Evolutionary conservation across 306 rosid species (phyloP), one percentile per base, ranked within the genome.

Genomic region (Gynostemma pentaphyllum): DNA sequence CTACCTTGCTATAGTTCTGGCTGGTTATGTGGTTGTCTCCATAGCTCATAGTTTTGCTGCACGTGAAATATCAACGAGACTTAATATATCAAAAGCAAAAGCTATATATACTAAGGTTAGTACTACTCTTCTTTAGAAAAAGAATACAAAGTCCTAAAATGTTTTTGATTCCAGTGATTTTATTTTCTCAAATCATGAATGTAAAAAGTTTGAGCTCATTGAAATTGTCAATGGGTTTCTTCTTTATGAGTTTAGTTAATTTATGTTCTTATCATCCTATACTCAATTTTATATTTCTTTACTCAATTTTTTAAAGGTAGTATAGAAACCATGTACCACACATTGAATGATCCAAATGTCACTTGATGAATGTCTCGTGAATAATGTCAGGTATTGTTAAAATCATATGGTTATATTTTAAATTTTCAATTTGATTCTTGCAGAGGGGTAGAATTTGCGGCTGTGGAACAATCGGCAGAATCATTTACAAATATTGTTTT

Each of bases 31-130:
- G 45, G 94, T 88, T 68, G 99, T 92, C 64, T 92, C 96, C 15
- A 88, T 92, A 50, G 99, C 99, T 69, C 95, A 92, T 81, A 92
- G 99, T 81, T 92, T 92, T 73, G 95, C 95, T 65, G 79, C 95
- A 10, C 70, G 59, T 70, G 99, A 92, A 84, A 92, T 92, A 79
- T 88, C 96, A 67, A 69, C 81, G 54, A 86, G 99, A 72, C 83
- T 92, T 30, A 81, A 72, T 57, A 80, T 92, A 79, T 88, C 96
- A 29, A 78, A 84, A 37, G 85, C 99, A 76, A 88, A 86, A 84
- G 82, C 72, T 81, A 81, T 92, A 72, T 88, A 86, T 80, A 92
- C 99, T 45, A 96, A 92, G 95, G 98, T 88, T 34, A 48, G 18
- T 57, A 59, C 62, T 21, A 30, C 45, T 54, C 64, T 79, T 60